Base-by-base conservation (phyloP, 2,329 filamentous ascomycete genomes). In the Cadophora malorum region DNA sequence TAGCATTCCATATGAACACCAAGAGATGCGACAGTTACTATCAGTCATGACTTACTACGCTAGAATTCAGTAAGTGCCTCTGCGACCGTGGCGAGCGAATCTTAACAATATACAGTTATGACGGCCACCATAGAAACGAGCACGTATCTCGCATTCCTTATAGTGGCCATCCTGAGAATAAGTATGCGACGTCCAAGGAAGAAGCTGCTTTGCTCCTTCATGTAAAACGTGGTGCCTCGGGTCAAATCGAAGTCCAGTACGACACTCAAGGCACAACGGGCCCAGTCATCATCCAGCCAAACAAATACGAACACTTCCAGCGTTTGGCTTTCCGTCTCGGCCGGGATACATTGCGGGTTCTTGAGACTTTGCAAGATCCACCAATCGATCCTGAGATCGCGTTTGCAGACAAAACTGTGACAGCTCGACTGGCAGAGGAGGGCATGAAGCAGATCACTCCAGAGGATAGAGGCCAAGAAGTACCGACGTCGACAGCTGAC, bases 151-250 rank as follows among this genome's bases (percentile, higher is more conserved):
- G 67, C 47, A 70, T 76, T 31, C 71, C 75, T 19, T 60, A 70
- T 2, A 69, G n/a, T 49, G 73, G 75, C 4, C 74, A 75, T 53
- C 75, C 75, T 23, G 75, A 76, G 47, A 75, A 74, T 41, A 74
- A 72, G 55, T 76, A 73, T 60, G 67, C 74, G 3, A 31, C 64
- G 0, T 69, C 68, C 8, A 52, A 53, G 55, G 56, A 65, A 0
- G 53, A 38, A 33, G 65, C 64, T n/a, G 1, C 10, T 8, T 33
- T 2, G 0, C 68, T 67, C 4, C 35, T 62, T 14, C 67, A 68
- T 9, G 64, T 73, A 2, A 53, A 28, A 2, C 5, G 14, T 5
- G 52, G 61, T 14, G 7, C 25, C 0, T 60, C 41, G 14, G 60
- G 64, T 5, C 59, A 65, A 33, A 62, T 68, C 2, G 66, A 65